Evolutionary conservation across 352 stramenopile genomes (phyloP).

Genomic region (Phytophthora pluvialis): DNA sequence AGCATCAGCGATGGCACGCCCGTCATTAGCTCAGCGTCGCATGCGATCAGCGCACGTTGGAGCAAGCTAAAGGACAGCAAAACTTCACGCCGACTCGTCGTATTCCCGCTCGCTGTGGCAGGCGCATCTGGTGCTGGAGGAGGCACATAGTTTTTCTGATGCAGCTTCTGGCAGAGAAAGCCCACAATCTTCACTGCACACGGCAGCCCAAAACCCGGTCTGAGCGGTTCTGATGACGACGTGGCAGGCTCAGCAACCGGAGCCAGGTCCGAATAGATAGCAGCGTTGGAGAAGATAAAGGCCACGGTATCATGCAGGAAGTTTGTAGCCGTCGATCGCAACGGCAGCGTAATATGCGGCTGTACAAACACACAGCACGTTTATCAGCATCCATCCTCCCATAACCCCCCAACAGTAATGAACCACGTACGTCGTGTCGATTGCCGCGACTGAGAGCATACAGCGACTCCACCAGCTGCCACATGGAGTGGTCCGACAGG

Average conservation of each 20-base stretch:
- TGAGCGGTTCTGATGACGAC: slow-evolving; percentile 3
- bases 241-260: slow-evolving; percentile 1
- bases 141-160: slow-evolving; percentile 48
- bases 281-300: slow-evolving; percentile 66
- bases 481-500: slow-evolving; percentile 93
- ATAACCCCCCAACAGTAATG: background rate
- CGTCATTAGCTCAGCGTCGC: slow-evolving; percentile 55
- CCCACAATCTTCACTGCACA: slow-evolving; percentile 82
- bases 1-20: slow-evolving; percentile 73
- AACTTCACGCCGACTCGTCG: slow-evolving; percentile 59
- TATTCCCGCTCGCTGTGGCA: slow-evolving; percentile 21
- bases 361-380: slow-evolving; percentile 22
- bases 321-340: slow-evolving; percentile 70
- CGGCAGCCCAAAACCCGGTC: slow-evolving; percentile 66
- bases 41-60: slow-evolving; percentile 57
- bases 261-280: slow-evolving; percentile 51
- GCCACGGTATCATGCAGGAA: slow-evolving; percentile 68
- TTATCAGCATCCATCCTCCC: slow-evolving; percentile 4
- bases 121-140: slow-evolving; percentile 25
- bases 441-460: slow-evolving; percentile 91
- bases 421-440: slow-evolving; percentile 59
- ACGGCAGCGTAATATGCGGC: slow-evolving; percentile 63
- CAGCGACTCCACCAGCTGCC: slow-evolving; percentile 95
- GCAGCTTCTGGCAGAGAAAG: slow-evolving; percentile 84
- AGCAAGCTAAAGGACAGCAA: slow-evolving; percentile 77